phyloP scores from a whole-genome alignment of 306 rosid species.

The Dalbergia cochinchinensis region DNA sequence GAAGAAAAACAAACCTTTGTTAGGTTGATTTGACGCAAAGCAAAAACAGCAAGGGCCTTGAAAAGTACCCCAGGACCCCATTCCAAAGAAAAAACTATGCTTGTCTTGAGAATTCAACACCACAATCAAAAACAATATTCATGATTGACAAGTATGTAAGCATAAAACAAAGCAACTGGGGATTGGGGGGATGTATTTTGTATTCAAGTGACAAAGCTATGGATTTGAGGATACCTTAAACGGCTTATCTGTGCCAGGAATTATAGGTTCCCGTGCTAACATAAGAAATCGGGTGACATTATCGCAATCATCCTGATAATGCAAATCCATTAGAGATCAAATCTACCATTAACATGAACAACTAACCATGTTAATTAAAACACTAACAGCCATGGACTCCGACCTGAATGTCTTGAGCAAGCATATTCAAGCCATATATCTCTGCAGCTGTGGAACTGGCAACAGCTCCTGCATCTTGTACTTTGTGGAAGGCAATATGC shows the following conservation, averaged over 20 bases:
- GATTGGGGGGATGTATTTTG: constrained; percentile 13
- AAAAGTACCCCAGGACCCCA: constrained; percentile 97
- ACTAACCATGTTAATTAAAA: constrained; percentile 15
- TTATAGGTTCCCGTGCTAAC: constrained; percentile 94
- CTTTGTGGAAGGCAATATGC: constrained; percentile 77
- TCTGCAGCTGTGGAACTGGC: constrained; percentile 86
- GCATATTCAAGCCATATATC: constrained; percentile 82
- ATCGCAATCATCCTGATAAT: constrained; percentile 83
- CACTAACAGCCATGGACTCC: constrained; percentile 26
- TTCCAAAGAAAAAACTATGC: constrained; percentile 95
- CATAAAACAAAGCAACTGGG: constrained; percentile 25
- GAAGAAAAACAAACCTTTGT: constrained; percentile 65
- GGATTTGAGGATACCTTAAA: constrained; percentile 71
- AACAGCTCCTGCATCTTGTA: constrained; percentile 91
- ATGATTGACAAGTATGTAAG: constrained; percentile 23
- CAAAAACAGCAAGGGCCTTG: constrained; percentile 99
- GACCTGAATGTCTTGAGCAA: constrained; percentile 96
- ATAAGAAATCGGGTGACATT: constrained; percentile 91
- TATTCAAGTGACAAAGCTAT: neutral
- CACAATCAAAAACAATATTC: constrained; percentile 34
- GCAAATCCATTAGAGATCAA: constrained; percentile 44
- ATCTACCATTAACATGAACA: constrained; percentile 25
- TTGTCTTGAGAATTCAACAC: constrained; percentile 72
- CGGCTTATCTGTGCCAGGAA: constrained; percentile 89
- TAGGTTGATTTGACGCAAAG: constrained; percentile 88